Conservation (phyloP, 768 basidiomycete genomes). For the Hypholoma sublateritium region DNA sequence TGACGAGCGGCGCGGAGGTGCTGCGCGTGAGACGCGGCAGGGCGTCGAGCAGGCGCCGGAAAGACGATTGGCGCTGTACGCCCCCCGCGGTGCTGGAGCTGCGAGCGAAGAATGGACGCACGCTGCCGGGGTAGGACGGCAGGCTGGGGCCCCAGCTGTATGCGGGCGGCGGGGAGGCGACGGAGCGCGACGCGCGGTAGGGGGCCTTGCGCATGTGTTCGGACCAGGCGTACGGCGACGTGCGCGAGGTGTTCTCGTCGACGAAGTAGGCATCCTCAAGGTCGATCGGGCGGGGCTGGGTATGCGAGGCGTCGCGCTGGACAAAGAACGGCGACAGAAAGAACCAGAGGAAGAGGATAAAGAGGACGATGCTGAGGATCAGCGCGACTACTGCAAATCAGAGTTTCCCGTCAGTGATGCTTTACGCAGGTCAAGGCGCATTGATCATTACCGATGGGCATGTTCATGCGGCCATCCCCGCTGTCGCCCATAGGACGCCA, state of each 20-base stretch:
- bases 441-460: slow-evolving; percentile 2
- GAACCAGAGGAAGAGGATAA: slow-evolving; percentile 13
- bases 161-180: slow-evolving; percentile 1
- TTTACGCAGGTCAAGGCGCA: too few species aligned
- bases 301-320: not conserved
- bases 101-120: not conserved
- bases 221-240: not conserved
- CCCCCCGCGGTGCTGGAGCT: not conserved
- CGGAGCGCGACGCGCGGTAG: not conserved
- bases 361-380: slow-evolving; percentile 7
- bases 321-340: slow-evolving; percentile 11
- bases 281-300: not conserved
- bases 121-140: not conserved
- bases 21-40: not conserved
- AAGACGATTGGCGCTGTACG: not conserved
- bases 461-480: not conserved
- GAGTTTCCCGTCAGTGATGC: too few species aligned
- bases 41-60: not conserved
- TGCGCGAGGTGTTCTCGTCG: not conserved
- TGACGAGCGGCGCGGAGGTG: slow-evolving; percentile 2
- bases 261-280: slow-evolving; percentile 4
- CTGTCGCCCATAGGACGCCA: not conserved
- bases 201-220: not conserved
- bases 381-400: slow-evolving; percentile 7
- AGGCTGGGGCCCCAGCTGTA: not conserved